Percentiles rank a stretch among this genome's conserved stretches.
Evolutionary conservation across 306 rosid species (phyloP).

Genomic region (Inga oerstediana): DNA sequence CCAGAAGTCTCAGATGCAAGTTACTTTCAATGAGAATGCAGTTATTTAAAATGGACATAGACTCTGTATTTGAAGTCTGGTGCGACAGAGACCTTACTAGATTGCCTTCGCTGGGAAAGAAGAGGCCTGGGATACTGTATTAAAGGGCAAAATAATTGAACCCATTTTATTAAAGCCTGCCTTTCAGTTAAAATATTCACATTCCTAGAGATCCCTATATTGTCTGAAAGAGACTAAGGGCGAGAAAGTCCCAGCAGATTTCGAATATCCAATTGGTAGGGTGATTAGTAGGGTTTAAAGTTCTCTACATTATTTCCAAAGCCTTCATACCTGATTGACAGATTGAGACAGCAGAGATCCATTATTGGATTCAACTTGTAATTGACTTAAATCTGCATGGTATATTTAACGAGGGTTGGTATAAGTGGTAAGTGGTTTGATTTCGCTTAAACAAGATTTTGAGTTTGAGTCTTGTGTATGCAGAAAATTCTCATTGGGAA

Average conservation of each 20-base stretch:
- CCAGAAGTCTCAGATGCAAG: neutral
- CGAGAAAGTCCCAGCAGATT: constrained; percentile 13
- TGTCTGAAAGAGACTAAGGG: constrained; percentile 15
- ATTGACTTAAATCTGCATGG: neutral
- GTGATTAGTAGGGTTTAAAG: neutral
- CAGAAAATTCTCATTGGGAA: too few species aligned
- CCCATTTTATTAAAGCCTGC: neutral
- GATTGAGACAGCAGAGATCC: neutral
- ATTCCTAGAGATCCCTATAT: constrained; percentile 20
- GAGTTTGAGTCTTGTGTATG: too few species aligned
- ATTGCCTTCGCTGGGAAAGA: neutral
- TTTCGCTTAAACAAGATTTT: too few species aligned
- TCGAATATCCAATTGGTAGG: neutral
- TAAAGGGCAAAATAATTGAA: constrained; percentile 1
- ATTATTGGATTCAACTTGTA: neutral
- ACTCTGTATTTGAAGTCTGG: neutral
- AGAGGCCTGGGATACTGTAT: constrained; percentile 12
- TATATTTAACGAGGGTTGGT: too few species aligned
- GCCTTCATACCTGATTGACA: neutral
- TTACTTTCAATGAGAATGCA: neutral
- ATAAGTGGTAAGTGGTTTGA: too few species aligned
- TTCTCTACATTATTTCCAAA: neutral
- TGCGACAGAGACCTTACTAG: neutral
- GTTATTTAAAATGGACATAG: neutral
- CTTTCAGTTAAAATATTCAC: constrained; percentile 13